Evolutionary conservation across 495 filamentous ascomycete species (phyloP).

Genomic region (Penicillium simplicissimum): DNA sequence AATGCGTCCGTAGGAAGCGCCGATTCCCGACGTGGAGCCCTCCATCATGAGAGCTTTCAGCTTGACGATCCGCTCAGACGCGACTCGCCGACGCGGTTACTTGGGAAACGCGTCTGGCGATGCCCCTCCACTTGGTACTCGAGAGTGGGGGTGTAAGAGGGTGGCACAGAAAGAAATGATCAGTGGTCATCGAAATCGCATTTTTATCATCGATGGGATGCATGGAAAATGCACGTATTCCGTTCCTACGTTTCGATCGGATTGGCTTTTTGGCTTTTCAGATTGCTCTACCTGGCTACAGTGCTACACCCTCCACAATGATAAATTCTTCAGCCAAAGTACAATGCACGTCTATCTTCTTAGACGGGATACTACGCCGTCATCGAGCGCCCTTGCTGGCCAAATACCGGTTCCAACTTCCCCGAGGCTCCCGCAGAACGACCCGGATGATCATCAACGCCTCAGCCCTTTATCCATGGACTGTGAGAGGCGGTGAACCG

Average conservation of each 20-base stretch:
- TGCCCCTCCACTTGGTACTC: neutral
- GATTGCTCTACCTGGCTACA: neutral
- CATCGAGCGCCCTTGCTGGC: neutral
- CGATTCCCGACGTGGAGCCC: conserved; percentile 26
- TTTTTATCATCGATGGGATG: neutral
- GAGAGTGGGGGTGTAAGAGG: conserved; percentile 11
- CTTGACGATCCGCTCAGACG: conserved; percentile 28
- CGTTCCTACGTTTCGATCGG: neutral
- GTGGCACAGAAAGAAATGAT: conserved; percentile 3
- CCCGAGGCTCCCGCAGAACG: conserved; percentile 10
- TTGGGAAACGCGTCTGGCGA: conserved; percentile 35
- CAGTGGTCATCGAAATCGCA: neutral
- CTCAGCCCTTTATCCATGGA: conserved; percentile 14
- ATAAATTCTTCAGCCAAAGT: neutral
- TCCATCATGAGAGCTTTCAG: conserved; percentile 24
- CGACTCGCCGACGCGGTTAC: conserved; percentile 33
- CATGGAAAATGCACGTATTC: neutral
- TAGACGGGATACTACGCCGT: neutral
- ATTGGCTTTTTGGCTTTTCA: neutral
- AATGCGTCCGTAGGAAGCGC: conserved; percentile 7
- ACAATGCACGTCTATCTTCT: neutral
- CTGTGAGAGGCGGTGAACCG: conserved; percentile 20
- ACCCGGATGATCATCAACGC: conserved; percentile 28
- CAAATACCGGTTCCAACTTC: neutral
- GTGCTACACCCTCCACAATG: neutral